Evolutionary conservation across 768 basidiomycete genomes (phyloP), one percentile per base, ranked within the genome.

Genomic region (Kwoniella europaea): DNA sequence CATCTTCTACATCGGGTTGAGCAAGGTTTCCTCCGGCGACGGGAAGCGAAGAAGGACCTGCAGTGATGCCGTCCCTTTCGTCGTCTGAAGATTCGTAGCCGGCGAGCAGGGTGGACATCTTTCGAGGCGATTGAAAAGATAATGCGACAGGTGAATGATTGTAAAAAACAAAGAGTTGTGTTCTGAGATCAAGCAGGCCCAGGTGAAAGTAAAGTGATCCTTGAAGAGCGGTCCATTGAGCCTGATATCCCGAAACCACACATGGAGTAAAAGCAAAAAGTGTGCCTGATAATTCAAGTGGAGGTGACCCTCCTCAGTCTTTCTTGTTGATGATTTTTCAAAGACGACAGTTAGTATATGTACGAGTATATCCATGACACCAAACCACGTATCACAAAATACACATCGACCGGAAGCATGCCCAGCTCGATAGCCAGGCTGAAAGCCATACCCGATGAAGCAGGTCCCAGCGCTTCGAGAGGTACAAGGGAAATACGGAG

Each of bases 81-180:
- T 83, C 82, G 66, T 83, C 82, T 3, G 82, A 83, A 22, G 82
- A 83, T 2, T 58, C 79, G 74, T 83, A 83, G 42, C 77, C 80
- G 24, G 78, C 29, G 18, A 82, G 64, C 1, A 82, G 74, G 16
- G 74, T 64, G 0, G 82, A 63, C 82, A 83, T 35, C 35, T 35
- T 35, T 35, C 7, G 35, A 35, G 35, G 35, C 6, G 6, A 35
- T 35, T 35, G 35, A 1, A 9, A 35, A 4, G 35, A 35, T 83
- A 20, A 35, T 71, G n/a, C 3, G 0, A 50, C 46, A 18, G 29
- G 9, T 46, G 42, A 4, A 24, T 20, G 18, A n/a, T 41, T 20
- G 22, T 6, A 9, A 35, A 35, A 9, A 35, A 35, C 35, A 24
- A 18, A 59, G 24, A 22, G 57, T 0, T 41, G 15, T 16, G 57